Conservation (phyloP, 1,139 yeast species). For the Maudiozyma humilis region DNA sequence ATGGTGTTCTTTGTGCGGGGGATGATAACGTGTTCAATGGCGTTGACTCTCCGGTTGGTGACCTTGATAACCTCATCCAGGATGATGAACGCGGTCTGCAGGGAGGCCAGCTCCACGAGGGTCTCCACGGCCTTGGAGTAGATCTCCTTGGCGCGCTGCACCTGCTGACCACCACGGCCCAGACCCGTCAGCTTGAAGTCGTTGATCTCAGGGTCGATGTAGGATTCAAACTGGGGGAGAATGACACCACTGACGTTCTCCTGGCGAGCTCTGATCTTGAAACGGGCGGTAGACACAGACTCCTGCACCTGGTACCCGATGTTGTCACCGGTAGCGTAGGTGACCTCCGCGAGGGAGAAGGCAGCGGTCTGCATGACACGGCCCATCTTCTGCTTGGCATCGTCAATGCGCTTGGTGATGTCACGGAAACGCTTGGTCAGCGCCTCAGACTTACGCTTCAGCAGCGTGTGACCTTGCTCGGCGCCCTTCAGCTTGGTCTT, state of each 20-base stretch:
- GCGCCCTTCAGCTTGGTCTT: constrained; percentile 95
- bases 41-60: constrained; percentile 95
- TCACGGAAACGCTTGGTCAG: constrained; percentile 93
- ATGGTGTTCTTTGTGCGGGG: constrained; percentile 97
- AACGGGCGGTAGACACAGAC: constrained; percentile 75
- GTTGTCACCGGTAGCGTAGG: constrained; percentile 94
- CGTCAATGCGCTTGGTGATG: constrained; percentile 88
- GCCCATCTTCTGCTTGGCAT: constrained; percentile 94
- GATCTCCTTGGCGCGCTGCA: constrained; percentile 85
- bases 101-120: constrained; percentile 85
- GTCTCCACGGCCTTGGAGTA: constrained; percentile 95
- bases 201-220: constrained; percentile 72
- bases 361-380: constrained; percentile 98
- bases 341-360: constrained; percentile 91
- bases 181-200: constrained; percentile 94
- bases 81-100: constrained; percentile 91
- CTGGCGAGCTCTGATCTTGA: constrained; percentile 83
- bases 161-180: constrained; percentile 98
- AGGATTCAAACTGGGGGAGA: constrained; percentile 85
- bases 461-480: constrained; percentile 85
- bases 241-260: constrained; percentile 95
- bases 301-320: constrained; percentile 94
- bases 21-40: constrained; percentile 95
- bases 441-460: constrained; percentile 95
- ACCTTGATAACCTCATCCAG: constrained; percentile 96